Base-by-base conservation (phyloP, 2,329 filamentous ascomycete genomes). In the Neofusicoccum laricinum region DNA sequence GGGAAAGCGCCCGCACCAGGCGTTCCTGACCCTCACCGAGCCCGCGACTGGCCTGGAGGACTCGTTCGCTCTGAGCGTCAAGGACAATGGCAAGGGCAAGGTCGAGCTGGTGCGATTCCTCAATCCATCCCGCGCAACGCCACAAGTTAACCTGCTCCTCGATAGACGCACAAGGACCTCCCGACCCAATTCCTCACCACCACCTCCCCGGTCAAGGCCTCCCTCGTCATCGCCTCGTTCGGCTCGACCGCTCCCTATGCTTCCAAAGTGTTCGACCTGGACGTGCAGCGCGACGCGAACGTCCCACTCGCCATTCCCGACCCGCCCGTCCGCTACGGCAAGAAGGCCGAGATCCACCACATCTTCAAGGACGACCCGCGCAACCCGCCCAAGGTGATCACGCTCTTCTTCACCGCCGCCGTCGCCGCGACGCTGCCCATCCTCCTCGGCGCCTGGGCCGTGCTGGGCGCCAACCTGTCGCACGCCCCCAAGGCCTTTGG, bases 1-100 rank as follows among this genome's bases (percentile, higher is more conserved):
- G 70, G 85, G 86, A 51, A 94, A 93, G 83, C 88, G 91, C 69
- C 92, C 95, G 70, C 95, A 99, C 79, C 95, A 99, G 79, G 93
- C 93, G 5, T 97, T 97, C 81, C 84, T 99, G 62, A 84, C 95
- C 15, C 79, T 99, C 65, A 88, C 86, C 71, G 93, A 98, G 70
- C 81, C 84, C 11, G 80, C 83, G 12, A 89, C 88, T 11, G 92
- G 91, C 40, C 82, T 99, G 51, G 93, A 98, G 77, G 89, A 93
- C 25, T 93, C 93, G 0, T 97, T 94, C 72, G 88, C 93, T 1
- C 84, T 99, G 71, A 88, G 81, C 11, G 81, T 96, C 53, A 97
- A 96, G 81, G 91, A 95, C 10, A 92, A 84, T 71, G 95, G 95
- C 69, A 97, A 97, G 80, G 92, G 86, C 21, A 88, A 88, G 63